Conservation (phyloP, 2,329 filamentous ascomycete genomes). For the Dryadomyces quercivorus region DNA sequence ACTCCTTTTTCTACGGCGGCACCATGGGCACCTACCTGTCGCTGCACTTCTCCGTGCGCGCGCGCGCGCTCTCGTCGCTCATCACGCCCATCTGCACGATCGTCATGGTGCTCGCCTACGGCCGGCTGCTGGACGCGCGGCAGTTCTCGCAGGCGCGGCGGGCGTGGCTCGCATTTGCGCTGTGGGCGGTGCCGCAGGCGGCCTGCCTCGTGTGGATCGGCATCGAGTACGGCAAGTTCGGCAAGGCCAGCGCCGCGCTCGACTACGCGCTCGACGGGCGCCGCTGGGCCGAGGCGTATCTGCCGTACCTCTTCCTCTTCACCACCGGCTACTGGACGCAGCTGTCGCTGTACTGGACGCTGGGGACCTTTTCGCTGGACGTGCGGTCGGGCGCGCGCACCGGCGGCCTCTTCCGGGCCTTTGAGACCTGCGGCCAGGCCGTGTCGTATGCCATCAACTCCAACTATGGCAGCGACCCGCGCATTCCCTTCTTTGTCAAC, state of each 20-base stretch:
- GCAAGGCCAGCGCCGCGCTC: not conserved
- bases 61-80: not conserved
- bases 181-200: not conserved
- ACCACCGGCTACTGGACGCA: constrained; percentile 1
- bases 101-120: not conserved
- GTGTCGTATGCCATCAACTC: constrained; percentile 5
- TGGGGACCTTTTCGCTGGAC: constrained; percentile 1
- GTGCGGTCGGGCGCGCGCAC: not conserved
- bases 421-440: constrained; percentile 4
- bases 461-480: constrained; percentile 1
- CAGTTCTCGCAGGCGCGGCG: not conserved
- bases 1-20: constrained; percentile 1
- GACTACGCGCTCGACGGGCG: not conserved
- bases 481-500: constrained; percentile 1
- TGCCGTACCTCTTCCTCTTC: constrained; percentile 2
- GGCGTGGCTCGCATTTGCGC: not conserved
- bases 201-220: not conserved
- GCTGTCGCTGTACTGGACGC: constrained; percentile 4
- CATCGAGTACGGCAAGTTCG: constrained; percentile 1
- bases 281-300: constrained; percentile 1
- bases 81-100: not conserved
- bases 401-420: constrained; percentile 3
- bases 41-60: constrained; percentile 1
- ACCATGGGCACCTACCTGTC: constrained; percentile 2
- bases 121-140: not conserved